phyloP scores from a whole-genome alignment of 768 basidiomycete species.

The Boletus insuetus region DNA sequence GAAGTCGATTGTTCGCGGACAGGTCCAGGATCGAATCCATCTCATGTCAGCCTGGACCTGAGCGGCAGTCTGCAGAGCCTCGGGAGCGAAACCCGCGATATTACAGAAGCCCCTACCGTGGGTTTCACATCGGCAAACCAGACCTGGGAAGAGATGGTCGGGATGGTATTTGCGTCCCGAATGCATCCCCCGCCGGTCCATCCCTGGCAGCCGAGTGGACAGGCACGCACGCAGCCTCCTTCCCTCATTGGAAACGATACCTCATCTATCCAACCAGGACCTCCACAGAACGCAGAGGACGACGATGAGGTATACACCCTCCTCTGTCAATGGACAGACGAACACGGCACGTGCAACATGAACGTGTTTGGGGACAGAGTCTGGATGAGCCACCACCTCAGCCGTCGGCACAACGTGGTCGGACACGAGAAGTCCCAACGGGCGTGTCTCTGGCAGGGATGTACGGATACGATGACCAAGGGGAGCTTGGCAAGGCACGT shows the following conservation, averaged over 20 bases:
- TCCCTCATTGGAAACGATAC: background rate
- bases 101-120: background rate
- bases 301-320: constrained; percentile 7
- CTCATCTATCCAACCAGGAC: background rate
- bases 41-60: background rate
- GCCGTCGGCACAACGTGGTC: constrained; percentile 14
- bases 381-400: constrained; percentile 25
- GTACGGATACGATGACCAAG: constrained; percentile 26
- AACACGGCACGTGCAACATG: constrained; percentile 21
- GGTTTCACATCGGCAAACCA: background rate
- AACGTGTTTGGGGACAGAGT: constrained; percentile 13
- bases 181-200: background rate
- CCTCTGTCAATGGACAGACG: constrained; percentile 24
- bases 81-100: background rate
- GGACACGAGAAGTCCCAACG: constrained; percentile 17
- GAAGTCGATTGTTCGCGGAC: background rate
- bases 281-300: background rate
- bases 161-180: background rate
- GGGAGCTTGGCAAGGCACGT: constrained; percentile 26
- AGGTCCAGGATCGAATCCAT: background rate
- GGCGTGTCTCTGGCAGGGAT: constrained; percentile 23
- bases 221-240: background rate
- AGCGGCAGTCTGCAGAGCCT: background rate
- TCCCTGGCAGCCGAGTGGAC: background rate
- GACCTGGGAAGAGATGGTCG: constrained; percentile 8